A percentile compares a stretch with the other conserved stretches of the same genome.
Conservation (phyloP, 2,329 filamentous ascomycete species). For the Neofusicoccum sp. region DNA sequence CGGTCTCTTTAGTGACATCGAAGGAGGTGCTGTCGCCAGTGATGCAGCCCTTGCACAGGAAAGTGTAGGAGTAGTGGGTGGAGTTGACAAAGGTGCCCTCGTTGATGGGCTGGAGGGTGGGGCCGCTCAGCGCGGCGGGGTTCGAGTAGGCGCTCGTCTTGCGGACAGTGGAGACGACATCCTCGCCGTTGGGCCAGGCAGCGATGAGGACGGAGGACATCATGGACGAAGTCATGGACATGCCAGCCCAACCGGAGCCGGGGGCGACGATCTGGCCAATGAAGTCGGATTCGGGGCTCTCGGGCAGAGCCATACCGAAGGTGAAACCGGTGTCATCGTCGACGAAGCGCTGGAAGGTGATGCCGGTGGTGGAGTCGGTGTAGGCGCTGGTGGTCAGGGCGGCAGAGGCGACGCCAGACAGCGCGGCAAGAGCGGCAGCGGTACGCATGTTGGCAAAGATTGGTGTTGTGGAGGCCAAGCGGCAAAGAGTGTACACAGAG, state of each 20-base stretch:
- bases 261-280: constrained; percentile 54
- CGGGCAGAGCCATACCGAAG: constrained; percentile 56
- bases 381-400: constrained; percentile 11
- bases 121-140: constrained; percentile 47
- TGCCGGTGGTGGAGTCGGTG: constrained; percentile 37
- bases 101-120: constrained; percentile 49
- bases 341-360: constrained; percentile 35
- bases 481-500: not conserved
- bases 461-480: not conserved
- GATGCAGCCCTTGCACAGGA: constrained; percentile 51
- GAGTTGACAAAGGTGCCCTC: constrained; percentile 57
- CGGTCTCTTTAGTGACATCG: constrained; percentile 27
- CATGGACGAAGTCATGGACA: constrained; percentile 55
- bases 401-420: constrained; percentile 10
- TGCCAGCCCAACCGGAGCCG: constrained; percentile 56
- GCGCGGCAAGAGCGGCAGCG: constrained; percentile 10
- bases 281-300: constrained; percentile 53
- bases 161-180: constrained; percentile 51
- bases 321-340: constrained; percentile 45
- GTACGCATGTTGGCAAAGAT: constrained; percentile 7
- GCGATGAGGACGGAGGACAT: constrained; percentile 52
- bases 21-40: constrained; percentile 32
- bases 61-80: constrained; percentile 59
- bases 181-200: constrained; percentile 55
- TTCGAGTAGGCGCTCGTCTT: constrained; percentile 53